Evolutionary conservation across 805 yeast species (phyloP).

Genomic region (Clavispora carvajalis): DNA sequence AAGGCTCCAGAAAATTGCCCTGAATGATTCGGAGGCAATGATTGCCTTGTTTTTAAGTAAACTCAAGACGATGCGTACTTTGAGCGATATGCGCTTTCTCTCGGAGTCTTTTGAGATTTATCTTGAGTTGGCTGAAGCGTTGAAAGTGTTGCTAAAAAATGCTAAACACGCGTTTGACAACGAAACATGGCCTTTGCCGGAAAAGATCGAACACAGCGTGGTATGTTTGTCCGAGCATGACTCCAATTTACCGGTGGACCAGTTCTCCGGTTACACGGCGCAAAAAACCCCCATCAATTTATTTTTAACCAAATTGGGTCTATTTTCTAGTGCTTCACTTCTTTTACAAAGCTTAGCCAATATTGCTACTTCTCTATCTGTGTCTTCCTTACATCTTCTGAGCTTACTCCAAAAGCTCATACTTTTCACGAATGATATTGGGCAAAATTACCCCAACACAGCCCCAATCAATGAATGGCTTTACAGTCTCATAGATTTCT

Average conservation of each 20-base stretch:
- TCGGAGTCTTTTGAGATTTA: conserved; percentile 58
- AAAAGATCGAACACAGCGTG: conserved; percentile 1
- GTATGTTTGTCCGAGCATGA: conserved; percentile 8
- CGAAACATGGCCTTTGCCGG: neutral
- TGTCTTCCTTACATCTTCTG: conserved; percentile 37
- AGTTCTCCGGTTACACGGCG: conserved; percentile 5
- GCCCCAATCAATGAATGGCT: conserved; percentile 32
- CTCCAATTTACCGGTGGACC: conserved; percentile 4
- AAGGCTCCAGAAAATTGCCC: conserved; percentile 27
- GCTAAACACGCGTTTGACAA: conserved; percentile 1
- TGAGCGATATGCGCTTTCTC: conserved; percentile 49
- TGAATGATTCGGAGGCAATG: conserved; percentile 16
- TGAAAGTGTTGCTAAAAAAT: conserved; percentile 7
- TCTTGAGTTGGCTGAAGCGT: conserved; percentile 35
- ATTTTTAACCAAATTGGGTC: conserved; percentile 9
- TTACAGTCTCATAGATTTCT: conserved; percentile 37
- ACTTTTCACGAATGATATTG: conserved; percentile 37
- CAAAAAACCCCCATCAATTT: conserved; percentile 6
- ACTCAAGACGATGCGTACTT: conserved; percentile 48
- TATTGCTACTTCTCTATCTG: conserved; percentile 33
- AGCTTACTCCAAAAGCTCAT: conserved; percentile 33
- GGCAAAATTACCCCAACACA: conserved; percentile 15
- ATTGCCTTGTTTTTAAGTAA: conserved; percentile 32
- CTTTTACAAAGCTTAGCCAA: conserved; percentile 34
- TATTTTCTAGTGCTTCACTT: conserved; percentile 33